Evolutionary conservation across 345 rosid genomes (phyloP).

Genomic region (Populus ilicifolia): DNA sequence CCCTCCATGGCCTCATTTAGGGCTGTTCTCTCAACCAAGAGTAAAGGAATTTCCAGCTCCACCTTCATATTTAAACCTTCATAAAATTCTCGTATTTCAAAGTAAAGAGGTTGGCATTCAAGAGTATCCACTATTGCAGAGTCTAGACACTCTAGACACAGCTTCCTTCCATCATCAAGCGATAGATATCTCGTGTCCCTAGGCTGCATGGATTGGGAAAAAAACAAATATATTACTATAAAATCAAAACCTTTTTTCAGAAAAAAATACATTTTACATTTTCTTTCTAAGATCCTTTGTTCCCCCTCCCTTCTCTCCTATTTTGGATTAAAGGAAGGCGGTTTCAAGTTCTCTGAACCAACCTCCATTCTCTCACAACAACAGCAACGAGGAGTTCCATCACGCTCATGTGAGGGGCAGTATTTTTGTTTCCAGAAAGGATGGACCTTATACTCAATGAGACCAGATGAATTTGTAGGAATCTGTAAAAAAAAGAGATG

Average conservation of each 20-base stretch:
- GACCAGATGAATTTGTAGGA: conserved; percentile 63
- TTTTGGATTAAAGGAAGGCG: background rate
- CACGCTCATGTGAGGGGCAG: conserved; percentile 91
- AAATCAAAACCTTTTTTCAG: background rate
- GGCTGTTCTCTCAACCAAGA: conserved; percentile 93
- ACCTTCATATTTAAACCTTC: conserved; percentile 80
- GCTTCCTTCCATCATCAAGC: conserved; percentile 79
- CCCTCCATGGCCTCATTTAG: conserved; percentile 73
- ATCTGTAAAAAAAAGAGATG: conserved; percentile 40
- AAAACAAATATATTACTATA: background rate
- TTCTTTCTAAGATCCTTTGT: background rate
- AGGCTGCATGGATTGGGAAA: conserved; percentile 39
- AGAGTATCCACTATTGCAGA: conserved; percentile 92
- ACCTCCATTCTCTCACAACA: conserved; percentile 91
- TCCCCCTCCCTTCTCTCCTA: background rate
- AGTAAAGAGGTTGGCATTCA: conserved; percentile 83
- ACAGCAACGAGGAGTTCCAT: conserved; percentile 73
- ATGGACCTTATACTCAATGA: conserved; percentile 69
- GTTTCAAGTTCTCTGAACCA: conserved; percentile 15
- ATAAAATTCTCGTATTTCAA: conserved; percentile 71
- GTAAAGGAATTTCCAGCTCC: conserved; percentile 83
- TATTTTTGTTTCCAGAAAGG: conserved; percentile 84
- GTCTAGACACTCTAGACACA: conserved; percentile 92
- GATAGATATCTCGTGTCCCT: conserved; percentile 52
- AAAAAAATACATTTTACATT: background rate